Evolutionary conservation across 2,329 filamentous ascomycete species (phyloP).

Genomic region (Aspergillus carbonarius): DNA sequence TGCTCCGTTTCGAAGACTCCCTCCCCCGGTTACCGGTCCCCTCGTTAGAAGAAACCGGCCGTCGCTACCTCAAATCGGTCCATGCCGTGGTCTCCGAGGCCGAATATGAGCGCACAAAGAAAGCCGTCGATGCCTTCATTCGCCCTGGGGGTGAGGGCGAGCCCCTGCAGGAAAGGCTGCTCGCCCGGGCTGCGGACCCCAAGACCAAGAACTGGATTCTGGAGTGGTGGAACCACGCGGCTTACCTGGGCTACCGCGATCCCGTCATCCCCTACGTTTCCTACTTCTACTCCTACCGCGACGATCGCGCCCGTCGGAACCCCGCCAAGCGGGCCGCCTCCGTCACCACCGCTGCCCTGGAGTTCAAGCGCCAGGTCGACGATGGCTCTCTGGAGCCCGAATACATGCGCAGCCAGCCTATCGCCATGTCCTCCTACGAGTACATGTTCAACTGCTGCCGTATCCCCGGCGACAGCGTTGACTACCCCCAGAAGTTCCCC

Average conservation of each 20-base stretch:
- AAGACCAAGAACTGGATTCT: slow-evolving; percentile 89
- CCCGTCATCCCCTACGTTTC: slow-evolving; percentile 97
- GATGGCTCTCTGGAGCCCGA: slow-evolving; percentile 82
- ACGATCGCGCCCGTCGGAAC: slow-evolving; percentile 83
- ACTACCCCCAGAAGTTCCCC: slow-evolving; percentile 80
- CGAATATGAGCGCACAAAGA: slow-evolving; percentile 65
- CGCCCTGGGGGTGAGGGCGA: slow-evolving; percentile 80
- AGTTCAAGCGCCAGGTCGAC: slow-evolving; percentile 95
- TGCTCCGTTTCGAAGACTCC: slow-evolving; percentile 67
- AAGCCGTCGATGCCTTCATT: slow-evolving; percentile 84
- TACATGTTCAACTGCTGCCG: slow-evolving; percentile 98
- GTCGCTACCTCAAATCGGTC: slow-evolving; percentile 66
- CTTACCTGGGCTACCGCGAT: slow-evolving; percentile 90
- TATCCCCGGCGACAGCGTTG: slow-evolving; percentile 76
- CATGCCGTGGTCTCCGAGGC: slow-evolving; percentile 60
- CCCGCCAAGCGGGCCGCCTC: slow-evolving; percentile 91
- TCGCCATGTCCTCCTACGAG: slow-evolving; percentile 97
- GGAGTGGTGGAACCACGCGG: slow-evolving; percentile 97
- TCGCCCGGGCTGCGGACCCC: slow-evolving; percentile 75
- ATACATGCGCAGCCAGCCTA: slow-evolving; percentile 96
- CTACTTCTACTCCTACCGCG: slow-evolving; percentile 98
- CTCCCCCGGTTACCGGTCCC: slow-evolving; percentile 63
- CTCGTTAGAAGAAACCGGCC: slow-evolving; percentile 62
- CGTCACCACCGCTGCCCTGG: slow-evolving; percentile 77
- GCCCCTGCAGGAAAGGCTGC: slow-evolving; percentile 81